Evolutionary conservation across 257 asterid species (phyloP), one percentile per base, ranked within the genome.

Genomic region (Agastache rugosa): DNA sequence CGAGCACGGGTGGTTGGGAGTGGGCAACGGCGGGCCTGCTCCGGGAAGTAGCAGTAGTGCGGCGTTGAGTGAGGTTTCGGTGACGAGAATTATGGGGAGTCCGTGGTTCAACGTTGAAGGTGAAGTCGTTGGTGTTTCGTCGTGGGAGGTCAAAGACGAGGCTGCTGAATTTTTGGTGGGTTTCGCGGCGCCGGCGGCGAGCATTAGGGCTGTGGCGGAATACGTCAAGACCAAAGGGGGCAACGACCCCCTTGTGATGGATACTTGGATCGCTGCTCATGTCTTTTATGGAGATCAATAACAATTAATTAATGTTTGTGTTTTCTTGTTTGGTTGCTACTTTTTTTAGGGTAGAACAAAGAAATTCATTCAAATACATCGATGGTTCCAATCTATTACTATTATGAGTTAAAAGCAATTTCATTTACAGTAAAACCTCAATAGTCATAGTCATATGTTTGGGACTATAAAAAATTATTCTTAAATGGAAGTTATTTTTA

Each of bases 1-100:
- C 15, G 71, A 65, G 56, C 71, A 65, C 12, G 56, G 71, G 15
- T 65, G 71, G 71, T 20, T 65, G 4, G 71, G 71, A 50, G 8
- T 42, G 6, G 71, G 71, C 14, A 42, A 17, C 19, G 35, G 56
- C 6, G 71, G 23, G 22, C 22, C 39, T 12, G 55, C 8, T 1
- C 56, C 22, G 53, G 71, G 20, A 8, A 65, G 71, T 22, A 22
- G 20, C 0, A 9, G 17, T 5, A 1, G 11, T 37, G 12, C 12
- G 12, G 37, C 9, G 37, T 11, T 39, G 53, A 11, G 17, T 19
- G 12, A 64, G 39, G 37, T 27, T 1, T 42, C 51, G 5, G 71
- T 41, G 37, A 5, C 56, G 71, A 42, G 35, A 8, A 65, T 64
- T 6, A 3, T 20, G 70, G 70, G 70, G 51, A 64, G 70, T 3